phyloP scores from a whole-genome alignment of 192 early-diverging fungal species.

The Lobosporangium transversale region DNA sequence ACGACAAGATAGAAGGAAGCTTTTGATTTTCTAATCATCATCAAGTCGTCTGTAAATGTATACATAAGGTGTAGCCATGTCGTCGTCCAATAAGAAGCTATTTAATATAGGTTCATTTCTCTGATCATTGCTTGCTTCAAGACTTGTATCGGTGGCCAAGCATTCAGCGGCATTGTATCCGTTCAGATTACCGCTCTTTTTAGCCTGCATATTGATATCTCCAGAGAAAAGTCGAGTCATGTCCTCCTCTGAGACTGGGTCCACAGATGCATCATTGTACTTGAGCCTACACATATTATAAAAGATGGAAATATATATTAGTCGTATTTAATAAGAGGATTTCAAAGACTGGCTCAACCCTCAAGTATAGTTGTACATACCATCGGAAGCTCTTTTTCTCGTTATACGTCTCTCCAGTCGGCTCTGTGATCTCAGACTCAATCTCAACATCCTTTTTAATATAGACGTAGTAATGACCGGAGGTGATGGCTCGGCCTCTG shows the following conservation, averaged over 20 bases:
- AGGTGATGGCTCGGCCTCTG: constrained; percentile 30
- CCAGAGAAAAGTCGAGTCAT: constrained; percentile 37
- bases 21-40: too few species aligned
- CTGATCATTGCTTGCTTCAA: background rate
- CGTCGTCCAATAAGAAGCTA: constrained; percentile 4
- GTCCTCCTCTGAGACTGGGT: constrained; percentile 25
- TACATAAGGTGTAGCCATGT: constrained; percentile 40
- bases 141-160: too few species aligned
- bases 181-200: background rate
- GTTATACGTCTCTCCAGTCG: constrained; percentile 10
- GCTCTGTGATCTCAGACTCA: constrained; percentile 25
- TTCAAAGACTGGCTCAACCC: too few species aligned
- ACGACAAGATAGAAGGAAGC: too few species aligned
- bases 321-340: too few species aligned
- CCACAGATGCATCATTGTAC: constrained; percentile 40
- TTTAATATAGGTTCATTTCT: background rate
- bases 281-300: constrained; percentile 24
- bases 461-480: constrained; percentile 46
- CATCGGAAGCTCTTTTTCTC: constrained; percentile 31
- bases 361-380: constrained; percentile 6
- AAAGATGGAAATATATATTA: too few species aligned
- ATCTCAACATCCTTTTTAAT: constrained; percentile 36
- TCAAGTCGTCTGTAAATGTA: constrained; percentile 40
- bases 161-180: too few species aligned
- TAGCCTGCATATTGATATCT: constrained; percentile 8